A percentile compares a stretch with the other conserved stretches of the same genome.
Evolutionary conservation across 2,329 filamentous ascomycete species (phyloP).

Genomic region (Fusarium nygamai): DNA sequence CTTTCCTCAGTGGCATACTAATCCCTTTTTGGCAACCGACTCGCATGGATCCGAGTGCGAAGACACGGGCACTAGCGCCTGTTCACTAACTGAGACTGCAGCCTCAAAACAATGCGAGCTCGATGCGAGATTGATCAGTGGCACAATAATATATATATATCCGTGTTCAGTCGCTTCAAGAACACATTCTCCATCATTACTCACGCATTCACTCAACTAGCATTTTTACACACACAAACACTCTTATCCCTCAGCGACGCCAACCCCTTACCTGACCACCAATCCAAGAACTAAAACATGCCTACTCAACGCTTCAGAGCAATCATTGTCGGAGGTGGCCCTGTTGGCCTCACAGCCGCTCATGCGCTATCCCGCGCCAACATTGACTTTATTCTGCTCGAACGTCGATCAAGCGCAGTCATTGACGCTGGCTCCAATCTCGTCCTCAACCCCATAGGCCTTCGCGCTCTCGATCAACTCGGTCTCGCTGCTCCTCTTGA

Average conservation of each 20-base stretch:
- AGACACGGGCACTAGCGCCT: not conserved
- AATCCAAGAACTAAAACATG: not conserved
- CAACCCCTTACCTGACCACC: not conserved
- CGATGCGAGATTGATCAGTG: not conserved
- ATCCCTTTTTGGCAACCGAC: not conserved
- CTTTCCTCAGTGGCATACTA: not conserved
- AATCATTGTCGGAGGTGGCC: constrained; percentile 45
- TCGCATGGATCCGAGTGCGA: constrained; percentile 13
- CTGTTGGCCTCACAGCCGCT: constrained; percentile 42
- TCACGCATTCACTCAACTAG: not conserved
- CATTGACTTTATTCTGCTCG: constrained; percentile 54
- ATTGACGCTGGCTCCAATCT: constrained; percentile 46
- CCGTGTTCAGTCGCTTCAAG: not conserved
- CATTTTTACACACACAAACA: not conserved
- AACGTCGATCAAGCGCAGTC: constrained; percentile 43
- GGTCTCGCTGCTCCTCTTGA: constrained; percentile 41
- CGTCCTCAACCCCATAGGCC: constrained; percentile 43
- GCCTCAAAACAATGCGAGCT: not conserved
- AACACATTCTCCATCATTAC: not conserved
- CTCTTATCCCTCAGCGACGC: not conserved
- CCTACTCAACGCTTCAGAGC: constrained; percentile 14
- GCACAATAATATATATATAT: not conserved
- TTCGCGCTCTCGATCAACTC: constrained; percentile 49
- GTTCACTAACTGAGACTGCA: not conserved
- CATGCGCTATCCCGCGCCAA: constrained; percentile 40